phyloP scores from a whole-genome alignment of 2,329 filamentous ascomycete species.

The Lachnellula suecica region DNA sequence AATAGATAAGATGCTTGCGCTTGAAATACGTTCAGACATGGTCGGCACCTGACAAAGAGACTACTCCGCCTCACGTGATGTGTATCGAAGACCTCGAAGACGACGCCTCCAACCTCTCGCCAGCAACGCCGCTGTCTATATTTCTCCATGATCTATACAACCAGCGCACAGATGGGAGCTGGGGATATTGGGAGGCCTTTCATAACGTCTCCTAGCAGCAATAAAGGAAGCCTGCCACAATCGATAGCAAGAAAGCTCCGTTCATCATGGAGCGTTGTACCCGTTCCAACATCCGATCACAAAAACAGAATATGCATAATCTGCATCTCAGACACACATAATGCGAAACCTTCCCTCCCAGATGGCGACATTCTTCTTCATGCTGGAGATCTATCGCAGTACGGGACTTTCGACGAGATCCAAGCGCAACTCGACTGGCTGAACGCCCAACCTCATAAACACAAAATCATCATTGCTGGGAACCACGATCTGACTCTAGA shows the following conservation, averaged over 20 bases:
- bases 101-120: too few relatives aligned
- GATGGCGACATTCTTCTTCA: slow-evolving; percentile 82
- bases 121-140: too few relatives aligned
- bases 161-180: too few relatives aligned
- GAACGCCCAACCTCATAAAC: slow-evolving; percentile 61
- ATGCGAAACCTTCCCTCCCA: slow-evolving; percentile 59
- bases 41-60: too few relatives aligned
- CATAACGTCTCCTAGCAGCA: neutral
- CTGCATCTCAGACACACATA: slow-evolving; percentile 85
- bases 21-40: too few relatives aligned
- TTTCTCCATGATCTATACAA: too few relatives aligned
- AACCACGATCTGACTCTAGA: slow-evolving; percentile 69
- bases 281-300: neutral
- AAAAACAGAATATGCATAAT: slow-evolving; percentile 62
- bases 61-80: too few relatives aligned
- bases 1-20: too few relatives aligned
- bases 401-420: slow-evolving; percentile 51
- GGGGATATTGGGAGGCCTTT: neutral
- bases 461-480: slow-evolving; percentile 75
- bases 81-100: too few relatives aligned
- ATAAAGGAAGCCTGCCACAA: neutral
- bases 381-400: slow-evolving; percentile 71
- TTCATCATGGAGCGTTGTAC: neutral
- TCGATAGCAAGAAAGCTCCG: neutral
- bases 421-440: slow-evolving; percentile 82